These are phyloP conservation scores for Alternaria consortialis DNA, from an alignment of 2,329 filamentous ascomycete genomes.

Conservation along the genomic window DNA sequence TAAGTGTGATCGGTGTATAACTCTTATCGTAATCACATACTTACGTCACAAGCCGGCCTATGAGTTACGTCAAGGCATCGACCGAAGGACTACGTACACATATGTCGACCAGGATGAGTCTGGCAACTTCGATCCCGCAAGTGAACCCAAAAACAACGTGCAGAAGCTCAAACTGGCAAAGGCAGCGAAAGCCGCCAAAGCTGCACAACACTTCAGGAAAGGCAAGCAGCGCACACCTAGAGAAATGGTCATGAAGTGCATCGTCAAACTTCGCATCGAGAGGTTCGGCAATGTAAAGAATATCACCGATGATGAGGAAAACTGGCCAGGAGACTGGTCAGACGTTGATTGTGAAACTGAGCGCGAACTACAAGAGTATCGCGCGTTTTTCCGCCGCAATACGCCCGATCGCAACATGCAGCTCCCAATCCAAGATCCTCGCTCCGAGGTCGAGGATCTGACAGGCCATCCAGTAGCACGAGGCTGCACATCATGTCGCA, in stretches of 20 bases:
- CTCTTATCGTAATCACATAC: background rate
- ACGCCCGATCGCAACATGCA: slow-evolving; percentile 24
- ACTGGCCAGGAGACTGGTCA: slow-evolving; percentile 40
- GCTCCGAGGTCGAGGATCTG: slow-evolving; percentile 33
- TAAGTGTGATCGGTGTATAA: background rate
- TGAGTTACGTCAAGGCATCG: slow-evolving; percentile 34
- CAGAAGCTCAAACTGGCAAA: slow-evolving; percentile 18
- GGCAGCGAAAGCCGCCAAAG: slow-evolving; percentile 21
- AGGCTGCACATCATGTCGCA: slow-evolving; percentile 48
- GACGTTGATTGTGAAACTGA: slow-evolving; percentile 30
- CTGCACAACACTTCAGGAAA: slow-evolving; percentile 17
- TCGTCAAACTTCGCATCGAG: slow-evolving; percentile 27
- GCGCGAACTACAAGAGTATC: slow-evolving; percentile 16
- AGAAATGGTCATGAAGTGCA: slow-evolving; percentile 24
- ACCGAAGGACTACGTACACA: slow-evolving; percentile 29
- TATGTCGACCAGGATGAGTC: slow-evolving; percentile 51
- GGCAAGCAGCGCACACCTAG: slow-evolving; percentile 6
- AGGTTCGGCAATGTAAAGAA: slow-evolving; percentile 33
- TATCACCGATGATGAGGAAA: slow-evolving; percentile 32
- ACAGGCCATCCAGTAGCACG: slow-evolving; percentile 46
- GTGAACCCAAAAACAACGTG: slow-evolving; percentile 19
- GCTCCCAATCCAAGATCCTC: slow-evolving; percentile 35
- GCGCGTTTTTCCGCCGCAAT: slow-evolving; percentile 17
- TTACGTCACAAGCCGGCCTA: slow-evolving; percentile 28
- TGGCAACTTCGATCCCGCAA: slow-evolving; percentile 48